Evolutionary conservation across 805 yeast species (phyloP), one percentile per base, ranked within the genome.

Genomic region (Lipomyces chichibuensis): DNA sequence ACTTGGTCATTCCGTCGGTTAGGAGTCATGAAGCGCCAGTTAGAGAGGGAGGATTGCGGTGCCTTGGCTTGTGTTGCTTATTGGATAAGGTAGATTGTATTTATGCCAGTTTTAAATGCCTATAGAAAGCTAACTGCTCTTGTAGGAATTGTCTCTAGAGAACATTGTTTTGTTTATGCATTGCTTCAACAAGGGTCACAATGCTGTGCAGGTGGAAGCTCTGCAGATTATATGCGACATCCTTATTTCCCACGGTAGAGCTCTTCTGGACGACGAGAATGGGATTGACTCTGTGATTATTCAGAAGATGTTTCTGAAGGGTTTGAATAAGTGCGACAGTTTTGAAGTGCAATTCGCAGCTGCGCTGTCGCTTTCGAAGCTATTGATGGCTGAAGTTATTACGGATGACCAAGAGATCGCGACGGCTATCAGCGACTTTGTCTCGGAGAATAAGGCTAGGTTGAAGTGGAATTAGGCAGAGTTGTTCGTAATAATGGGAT

Each of bases 301-400:
- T 14, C 29, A 59, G 20, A 74, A 74, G 83, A 83, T 70, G 80
- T 80, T 65, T 25, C 35, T 43, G 54, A 67, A 71, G 27, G 71
- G 68, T 9, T 84, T 83, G 3, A 80, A 8, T 5, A 58, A 61
- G 68, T 56, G 35, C 17, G 68, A 62, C 9, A 63, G 84, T 71
- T 90, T 90, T 0, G 84, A 83, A 33, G 82, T 92, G 23, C 97
- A 91, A 75, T 87, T 94, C 0, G 82, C 87, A 0, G 89, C 94
- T 9, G 97, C 94, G 0, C 96, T 91, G 74, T 96, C 97, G 0
- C 79, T 93, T 32, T 90, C 93, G 74, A 93, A 94, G 78, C 79
- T 94, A 60, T 86, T 88, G 72, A 80, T 95, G 62, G 89, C 94
- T 17, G 96, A 90, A 70, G 84, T 90, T 25, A 82, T 92, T 64